Conservation (phyloP, 768 basidiomycete genomes). For the Auricularia cornea region DNA sequence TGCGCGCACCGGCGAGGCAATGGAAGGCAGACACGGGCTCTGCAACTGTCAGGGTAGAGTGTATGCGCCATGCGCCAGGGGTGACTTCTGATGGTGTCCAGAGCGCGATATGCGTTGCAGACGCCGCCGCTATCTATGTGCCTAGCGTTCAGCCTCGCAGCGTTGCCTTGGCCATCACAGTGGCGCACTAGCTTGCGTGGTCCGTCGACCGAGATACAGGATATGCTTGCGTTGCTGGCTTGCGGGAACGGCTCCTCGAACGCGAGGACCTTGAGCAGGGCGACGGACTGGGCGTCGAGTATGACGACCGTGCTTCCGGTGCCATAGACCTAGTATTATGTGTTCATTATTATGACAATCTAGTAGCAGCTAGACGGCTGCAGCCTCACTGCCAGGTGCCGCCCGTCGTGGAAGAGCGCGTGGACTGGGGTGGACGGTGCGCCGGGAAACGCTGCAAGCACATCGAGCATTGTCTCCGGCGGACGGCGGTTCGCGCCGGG, state of each 20-base stretch:
- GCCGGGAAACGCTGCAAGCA: not conserved
- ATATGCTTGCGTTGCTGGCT: conserved; percentile 39
- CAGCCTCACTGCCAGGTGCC: not conserved
- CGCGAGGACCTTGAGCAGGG: conserved; percentile 59
- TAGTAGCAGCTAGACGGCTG: not conserved
- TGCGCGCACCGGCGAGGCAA: conserved; percentile 58
- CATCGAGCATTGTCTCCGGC: not conserved
- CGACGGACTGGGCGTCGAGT: conserved; percentile 59
- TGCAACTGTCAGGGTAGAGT: conserved; percentile 68
- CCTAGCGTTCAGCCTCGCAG: not conserved
- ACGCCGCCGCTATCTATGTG: conserved; percentile 62
- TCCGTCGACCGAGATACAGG: conserved; percentile 61
- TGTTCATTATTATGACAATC: not conserved
- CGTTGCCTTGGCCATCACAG: not conserved
- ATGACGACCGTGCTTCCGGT: conserved; percentile 41
- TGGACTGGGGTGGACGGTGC: not conserved
- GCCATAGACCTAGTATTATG: not conserved
- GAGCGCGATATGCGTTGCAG: conserved; percentile 57
- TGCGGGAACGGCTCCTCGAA: conserved; percentile 78
- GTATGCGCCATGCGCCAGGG: conserved; percentile 63
- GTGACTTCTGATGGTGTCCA: conserved; percentile 70
- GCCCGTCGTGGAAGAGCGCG: not conserved
- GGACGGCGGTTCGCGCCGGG: not conserved
- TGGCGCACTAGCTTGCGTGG: conserved; percentile 60
- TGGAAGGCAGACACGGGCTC: conserved; percentile 54